Percentiles rank a stretch among this genome's conserved stretches.
Conservation (phyloP, 768 basidiomycete species). For the Baorangia bicolor region DNA sequence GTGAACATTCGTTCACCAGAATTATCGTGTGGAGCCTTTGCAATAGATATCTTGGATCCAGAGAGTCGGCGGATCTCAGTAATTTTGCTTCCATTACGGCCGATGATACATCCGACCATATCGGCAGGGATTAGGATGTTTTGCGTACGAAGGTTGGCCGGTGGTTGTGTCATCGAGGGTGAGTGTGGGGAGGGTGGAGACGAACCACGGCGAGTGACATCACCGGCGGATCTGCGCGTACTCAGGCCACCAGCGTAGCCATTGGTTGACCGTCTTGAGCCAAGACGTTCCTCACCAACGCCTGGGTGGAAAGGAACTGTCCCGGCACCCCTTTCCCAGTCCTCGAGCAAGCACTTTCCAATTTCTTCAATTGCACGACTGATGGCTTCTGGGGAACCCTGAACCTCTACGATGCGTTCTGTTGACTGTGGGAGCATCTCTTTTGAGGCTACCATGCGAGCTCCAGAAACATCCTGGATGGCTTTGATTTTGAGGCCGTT, state of each 20-base stretch:
- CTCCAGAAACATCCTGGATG: slow-evolving; percentile 94
- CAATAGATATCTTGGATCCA: slow-evolving; percentile 97
- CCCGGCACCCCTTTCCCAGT: slow-evolving; percentile 92
- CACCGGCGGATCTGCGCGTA: slow-evolving; percentile 68
- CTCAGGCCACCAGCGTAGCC: slow-evolving; percentile 49
- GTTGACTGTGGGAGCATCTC: slow-evolving; percentile 99
- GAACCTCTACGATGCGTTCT: slow-evolving; percentile 97
- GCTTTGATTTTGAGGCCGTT: slow-evolving; percentile 97
- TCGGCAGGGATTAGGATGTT: slow-evolving; percentile 99
- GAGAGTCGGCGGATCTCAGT: slow-evolving; percentile 98
- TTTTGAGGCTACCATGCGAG: slow-evolving; percentile 98
- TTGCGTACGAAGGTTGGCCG: slow-evolving; percentile 91
- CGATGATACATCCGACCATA: slow-evolving; percentile 98
- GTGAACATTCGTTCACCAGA: slow-evolving; percentile 99
- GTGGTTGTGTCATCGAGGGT: slow-evolving; percentile 52
- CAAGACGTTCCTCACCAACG: slow-evolving; percentile 65
- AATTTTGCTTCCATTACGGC: slow-evolving; percentile 96
- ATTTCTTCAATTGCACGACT: slow-evolving; percentile 94
- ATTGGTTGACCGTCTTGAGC: slow-evolving; percentile 50
- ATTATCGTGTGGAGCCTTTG: slow-evolving; percentile 98
- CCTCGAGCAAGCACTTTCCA: slow-evolving; percentile 91
- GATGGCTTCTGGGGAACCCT: slow-evolving; percentile 90
- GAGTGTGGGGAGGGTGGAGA: slow-evolving; percentile 36
- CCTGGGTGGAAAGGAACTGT: slow-evolving; percentile 97
- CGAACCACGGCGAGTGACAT: slow-evolving; percentile 44